phyloP scores from a whole-genome alignment of 2,329 filamentous ascomycete species.

The Ophiostoma sp. region DNA sequence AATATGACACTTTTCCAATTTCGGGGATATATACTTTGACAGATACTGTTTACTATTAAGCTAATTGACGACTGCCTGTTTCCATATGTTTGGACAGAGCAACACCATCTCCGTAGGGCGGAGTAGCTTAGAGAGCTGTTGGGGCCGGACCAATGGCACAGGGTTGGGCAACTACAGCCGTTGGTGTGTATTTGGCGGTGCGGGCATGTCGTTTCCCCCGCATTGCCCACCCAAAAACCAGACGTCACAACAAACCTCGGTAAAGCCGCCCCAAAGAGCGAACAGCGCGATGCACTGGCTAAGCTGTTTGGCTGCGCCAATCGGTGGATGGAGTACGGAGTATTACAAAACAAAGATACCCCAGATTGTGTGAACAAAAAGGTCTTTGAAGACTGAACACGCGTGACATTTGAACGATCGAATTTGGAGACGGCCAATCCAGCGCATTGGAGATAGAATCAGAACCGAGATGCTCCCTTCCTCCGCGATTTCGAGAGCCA shows the following conservation, averaged over 20 bases:
- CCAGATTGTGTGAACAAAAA: neutral
- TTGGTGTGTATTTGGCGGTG: neutral
- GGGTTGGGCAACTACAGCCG: slow-evolving; percentile 7
- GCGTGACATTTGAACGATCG: neutral
- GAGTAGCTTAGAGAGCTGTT: neutral
- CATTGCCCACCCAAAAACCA: neutral
- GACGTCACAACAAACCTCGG: slow-evolving; percentile 8
- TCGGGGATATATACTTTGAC: neutral
- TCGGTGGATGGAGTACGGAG: neutral
- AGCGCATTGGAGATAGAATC: neutral
- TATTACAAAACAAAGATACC: neutral
- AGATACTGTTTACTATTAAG: neutral
- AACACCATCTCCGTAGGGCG: neutral
- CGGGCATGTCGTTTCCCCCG: slow-evolving; percentile 3
- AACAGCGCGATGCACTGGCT: neutral
- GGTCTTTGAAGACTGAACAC: neutral
- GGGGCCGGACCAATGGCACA: slow-evolving; percentile 1
- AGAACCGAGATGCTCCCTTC: neutral
- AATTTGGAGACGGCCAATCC: neutral
- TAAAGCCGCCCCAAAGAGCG: neutral
- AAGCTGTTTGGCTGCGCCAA: neutral
- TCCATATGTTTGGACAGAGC: neutral
- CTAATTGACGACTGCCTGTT: neutral
- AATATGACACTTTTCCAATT: neutral
- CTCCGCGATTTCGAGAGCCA: neutral